Percentiles rank a stretch among this genome's conserved stretches.
These are phyloP conservation scores for Bretziella fagacearum DNA, from an alignment of 2,329 filamentous ascomycete genomes.

Conservation along the genomic window DNA sequence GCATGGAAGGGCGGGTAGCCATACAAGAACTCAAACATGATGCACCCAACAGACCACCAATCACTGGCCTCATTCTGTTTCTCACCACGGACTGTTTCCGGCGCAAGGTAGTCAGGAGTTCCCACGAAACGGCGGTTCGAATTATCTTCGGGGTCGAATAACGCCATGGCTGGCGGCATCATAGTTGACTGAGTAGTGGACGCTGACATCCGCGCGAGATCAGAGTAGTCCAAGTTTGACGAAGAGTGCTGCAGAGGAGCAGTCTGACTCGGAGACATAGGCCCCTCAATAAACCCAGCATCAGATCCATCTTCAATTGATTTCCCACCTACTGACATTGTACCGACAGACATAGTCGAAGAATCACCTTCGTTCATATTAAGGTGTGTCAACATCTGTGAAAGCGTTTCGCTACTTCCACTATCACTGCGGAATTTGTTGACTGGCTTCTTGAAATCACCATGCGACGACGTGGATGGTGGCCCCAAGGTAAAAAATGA, in stretches of 20 bases:
- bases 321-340: constrained; percentile 28
- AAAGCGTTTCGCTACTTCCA: constrained; percentile 70
- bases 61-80: constrained; percentile 96
- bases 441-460: constrained; percentile 26
- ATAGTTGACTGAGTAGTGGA: constrained; percentile 44
- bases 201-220: constrained; percentile 24
- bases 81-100: constrained; percentile 87
- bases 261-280: constrained; percentile 56
- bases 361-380: constrained; percentile 47
- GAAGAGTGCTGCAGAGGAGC: constrained; percentile 5
- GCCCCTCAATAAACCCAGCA: constrained; percentile 42
- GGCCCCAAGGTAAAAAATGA: constrained; percentile 66
- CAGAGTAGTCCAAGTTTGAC: constrained; percentile 7
- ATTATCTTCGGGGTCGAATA: constrained; percentile 69
- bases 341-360: constrained; percentile 16
- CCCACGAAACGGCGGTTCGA: constrained; percentile 86
- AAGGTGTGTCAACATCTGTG: constrained; percentile 66
- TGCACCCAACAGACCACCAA: constrained; percentile 99
- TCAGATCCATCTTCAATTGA: constrained; percentile 41
- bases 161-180: constrained; percentile 80
- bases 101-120: constrained; percentile 90
- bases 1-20: constrained; percentile 91
- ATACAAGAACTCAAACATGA: constrained; percentile 89
- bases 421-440: constrained; percentile 81
- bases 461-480: constrained; percentile 34